These are phyloP conservation scores for Sporothrix luriei DNA, from an alignment of 2,329 filamentous ascomycete genomes.

Conservation along the genomic window DNA sequence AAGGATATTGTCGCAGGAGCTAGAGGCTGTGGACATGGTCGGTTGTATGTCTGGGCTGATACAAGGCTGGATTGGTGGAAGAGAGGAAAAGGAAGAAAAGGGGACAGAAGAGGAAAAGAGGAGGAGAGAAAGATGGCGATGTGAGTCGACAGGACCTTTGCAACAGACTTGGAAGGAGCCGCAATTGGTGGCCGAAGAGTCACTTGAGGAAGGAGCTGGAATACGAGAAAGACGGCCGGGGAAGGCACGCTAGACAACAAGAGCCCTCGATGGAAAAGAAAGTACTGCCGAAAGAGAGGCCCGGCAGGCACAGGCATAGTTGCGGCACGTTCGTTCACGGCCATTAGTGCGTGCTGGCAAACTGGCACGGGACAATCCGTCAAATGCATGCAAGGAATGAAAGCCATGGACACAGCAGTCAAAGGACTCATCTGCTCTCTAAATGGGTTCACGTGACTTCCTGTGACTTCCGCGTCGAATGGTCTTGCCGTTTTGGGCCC, in stretches of 20 bases:
- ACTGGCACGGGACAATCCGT: too few relatives aligned
- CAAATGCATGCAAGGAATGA: too few relatives aligned
- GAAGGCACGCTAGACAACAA: slow-evolving; percentile 3
- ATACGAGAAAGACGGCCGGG: slow-evolving; percentile 16
- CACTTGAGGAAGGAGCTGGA: background rate
- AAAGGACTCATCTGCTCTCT: background rate
- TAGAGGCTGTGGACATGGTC: background rate
- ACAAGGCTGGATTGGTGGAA: slow-evolving; percentile 8
- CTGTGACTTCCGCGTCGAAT: slow-evolving; percentile 23
- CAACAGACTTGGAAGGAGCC: background rate
- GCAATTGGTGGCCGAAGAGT: background rate
- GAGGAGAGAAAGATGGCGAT: background rate
- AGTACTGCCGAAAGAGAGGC: background rate
- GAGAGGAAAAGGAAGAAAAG: background rate
- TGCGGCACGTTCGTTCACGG: too few relatives aligned
- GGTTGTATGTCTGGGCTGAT: background rate
- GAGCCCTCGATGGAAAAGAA: background rate
- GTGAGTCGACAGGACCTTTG: background rate
- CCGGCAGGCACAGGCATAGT: background rate
- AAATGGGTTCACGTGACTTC: slow-evolving; percentile 26
- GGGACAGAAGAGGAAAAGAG: background rate
- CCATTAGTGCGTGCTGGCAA: too few relatives aligned
- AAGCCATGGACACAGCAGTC: background rate
- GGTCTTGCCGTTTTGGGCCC: slow-evolving; percentile 13
- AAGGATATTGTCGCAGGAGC: background rate